Evolutionary conservation across 805 yeast genomes (phyloP), one percentile per base, ranked within the genome.

Genomic region (Lachancea quebecensis): DNA sequence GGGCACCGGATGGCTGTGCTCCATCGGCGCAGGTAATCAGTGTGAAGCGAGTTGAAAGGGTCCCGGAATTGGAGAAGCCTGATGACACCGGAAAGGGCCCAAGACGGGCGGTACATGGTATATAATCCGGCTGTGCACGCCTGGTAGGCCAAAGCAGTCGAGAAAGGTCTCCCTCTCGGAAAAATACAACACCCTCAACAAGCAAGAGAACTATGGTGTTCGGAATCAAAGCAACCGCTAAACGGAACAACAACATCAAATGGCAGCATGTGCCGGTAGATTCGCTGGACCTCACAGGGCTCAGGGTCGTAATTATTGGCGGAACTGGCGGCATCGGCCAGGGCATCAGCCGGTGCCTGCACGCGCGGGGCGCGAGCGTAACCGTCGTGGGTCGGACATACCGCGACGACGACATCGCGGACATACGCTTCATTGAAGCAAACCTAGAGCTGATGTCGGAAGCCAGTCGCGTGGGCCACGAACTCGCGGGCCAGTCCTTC

Each of bases 241-340:
- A 35, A 27, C 34, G 39, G 4, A 35, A 41, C 30, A n/a, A 16
- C n/a, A 16, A 30, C 29, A 29, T 41, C 16, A 28, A 9, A n/a
- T 41, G 44, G 44, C 27, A 17, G 30, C 39, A 41, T 18, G 44
- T 41, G 17, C 18, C 39, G 6, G 39, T 39, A 5, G 40, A 41
- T 10, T 17, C 40, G 8, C 35, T 47, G 12, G 38, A 34, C 6
- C 15, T 44, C 16, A 10, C 25, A 15, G 18, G 40, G 10, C 33
- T 54, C 17, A 55, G 58, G 16, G 59, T 58, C 3, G 52, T 56
- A 2, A 41, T 68, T n/a, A 49, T 69, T 35, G 73, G 73, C 21
- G 73, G 73, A 10, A 69, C 72, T 1, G 67, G 67, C 42, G 73
- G 73, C 3, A 44, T 68, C 3, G 73, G 73, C 4, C 59, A 67